Conservation (phyloP, 306 rosid species). For the Macrotyloma uniflorum region DNA sequence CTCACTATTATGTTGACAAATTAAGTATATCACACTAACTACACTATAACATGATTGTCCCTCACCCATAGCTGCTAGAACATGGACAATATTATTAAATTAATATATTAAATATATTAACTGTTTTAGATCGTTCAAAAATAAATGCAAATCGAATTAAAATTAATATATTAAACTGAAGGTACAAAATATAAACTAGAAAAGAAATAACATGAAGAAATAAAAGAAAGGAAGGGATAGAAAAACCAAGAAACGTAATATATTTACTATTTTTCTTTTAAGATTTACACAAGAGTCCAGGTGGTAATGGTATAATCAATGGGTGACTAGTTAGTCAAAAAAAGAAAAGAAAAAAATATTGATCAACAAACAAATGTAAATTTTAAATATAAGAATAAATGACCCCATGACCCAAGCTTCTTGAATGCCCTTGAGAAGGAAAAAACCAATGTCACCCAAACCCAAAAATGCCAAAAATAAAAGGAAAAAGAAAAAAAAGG, state of each 20-base stretch:
- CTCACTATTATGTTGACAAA: too few relatives aligned
- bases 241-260: conserved; percentile 45
- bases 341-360: not conserved
- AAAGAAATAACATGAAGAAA: not conserved
- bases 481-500: not conserved
- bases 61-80: too few relatives aligned
- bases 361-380: conserved; percentile 48
- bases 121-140: too few relatives aligned
- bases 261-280: conserved; percentile 63
- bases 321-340: conserved; percentile 60
- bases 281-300: conserved; percentile 64
- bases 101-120: too few relatives aligned
- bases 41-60: too few relatives aligned
- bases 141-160: too few relatives aligned
- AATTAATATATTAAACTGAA: too few relatives aligned
- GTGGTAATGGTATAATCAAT: conserved; percentile 52
- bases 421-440: conserved; percentile 52
- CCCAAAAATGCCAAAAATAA: conserved; percentile 50
- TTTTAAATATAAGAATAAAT: conserved; percentile 50
- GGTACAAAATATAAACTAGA: too few relatives aligned
- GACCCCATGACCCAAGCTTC: conserved; percentile 51
- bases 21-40: too few relatives aligned
- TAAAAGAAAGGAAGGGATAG: not conserved
- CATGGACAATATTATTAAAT: too few relatives aligned
- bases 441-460: conserved; percentile 55